Percentiles rank a stretch among this genome's conserved stretches.
Conservation (phyloP, 164 flowering plant species). For the Paratinospora sagittata region DNA sequence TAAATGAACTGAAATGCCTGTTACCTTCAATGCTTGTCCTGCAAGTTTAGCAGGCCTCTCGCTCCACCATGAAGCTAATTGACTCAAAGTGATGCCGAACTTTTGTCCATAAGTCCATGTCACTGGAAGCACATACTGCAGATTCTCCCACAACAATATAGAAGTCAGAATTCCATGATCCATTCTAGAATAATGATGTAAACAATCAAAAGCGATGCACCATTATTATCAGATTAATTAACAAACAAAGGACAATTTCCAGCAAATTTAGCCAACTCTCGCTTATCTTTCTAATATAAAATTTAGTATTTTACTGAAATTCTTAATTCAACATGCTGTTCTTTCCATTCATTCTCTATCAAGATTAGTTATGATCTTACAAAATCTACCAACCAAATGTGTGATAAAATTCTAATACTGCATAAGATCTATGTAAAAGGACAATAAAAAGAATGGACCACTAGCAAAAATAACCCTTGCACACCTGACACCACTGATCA, state of each 20-base stretch:
- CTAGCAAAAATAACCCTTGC: no score
- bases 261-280: background rate
- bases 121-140: constrained; percentile 95
- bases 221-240: background rate
- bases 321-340: background rate
- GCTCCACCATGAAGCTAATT: constrained; percentile 87
- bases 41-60: constrained; percentile 92
- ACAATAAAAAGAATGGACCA: no score
- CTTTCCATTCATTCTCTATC: background rate
- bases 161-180: background rate
- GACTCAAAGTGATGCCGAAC: constrained; percentile 69
- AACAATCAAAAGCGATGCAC: background rate
- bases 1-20: background rate
- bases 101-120: constrained; percentile 84
- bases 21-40: constrained; percentile 66
- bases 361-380: background rate
- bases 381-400: no score
- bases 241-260: background rate
- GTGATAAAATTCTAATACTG: no score
- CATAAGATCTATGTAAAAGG: background rate
- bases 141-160: background rate
- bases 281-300: background rate
- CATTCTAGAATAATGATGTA: background rate
- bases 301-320: background rate
- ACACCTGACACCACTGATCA: no score